phyloP scores from a whole-genome alignment of 345 rosid genomes.

The Eucalyptus paniculata region DNA sequence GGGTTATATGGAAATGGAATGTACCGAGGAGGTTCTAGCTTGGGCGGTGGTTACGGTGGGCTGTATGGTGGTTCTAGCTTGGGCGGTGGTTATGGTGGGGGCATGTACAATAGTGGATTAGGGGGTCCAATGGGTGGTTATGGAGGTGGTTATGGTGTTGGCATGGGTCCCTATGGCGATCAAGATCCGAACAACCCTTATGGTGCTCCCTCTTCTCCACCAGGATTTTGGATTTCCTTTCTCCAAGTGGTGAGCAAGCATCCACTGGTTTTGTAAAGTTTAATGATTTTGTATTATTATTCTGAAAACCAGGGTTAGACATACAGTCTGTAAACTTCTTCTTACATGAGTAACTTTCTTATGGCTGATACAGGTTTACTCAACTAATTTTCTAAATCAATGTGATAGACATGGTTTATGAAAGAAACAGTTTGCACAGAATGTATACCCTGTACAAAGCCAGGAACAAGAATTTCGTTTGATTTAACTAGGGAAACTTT shows the following conservation, averaged over 20 bases:
- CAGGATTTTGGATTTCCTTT: conserved; percentile 97
- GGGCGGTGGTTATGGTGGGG: conserved; percentile 37
- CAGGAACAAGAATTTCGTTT: not conserved
- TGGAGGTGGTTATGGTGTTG: conserved; percentile 97
- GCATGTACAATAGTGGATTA: conserved; percentile 34
- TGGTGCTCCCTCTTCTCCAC: conserved; percentile 85
- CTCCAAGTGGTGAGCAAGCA: conserved; percentile 60
- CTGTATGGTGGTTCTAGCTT: conserved; percentile 48
- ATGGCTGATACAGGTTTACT: not conserved
- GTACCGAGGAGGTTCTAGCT: conserved; percentile 73
- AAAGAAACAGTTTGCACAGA: not conserved
- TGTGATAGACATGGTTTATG: not conserved
- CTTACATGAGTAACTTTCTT: not conserved
- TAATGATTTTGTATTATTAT: not conserved
- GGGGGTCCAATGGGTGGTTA: conserved; percentile 91
- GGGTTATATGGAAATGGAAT: conserved; percentile 69
- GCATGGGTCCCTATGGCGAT: conserved; percentile 76
- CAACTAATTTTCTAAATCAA: not conserved
- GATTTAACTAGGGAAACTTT: not conserved
- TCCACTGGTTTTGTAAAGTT: not conserved
- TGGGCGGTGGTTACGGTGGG: conserved; percentile 67
- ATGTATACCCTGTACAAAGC: not conserved
- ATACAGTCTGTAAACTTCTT: not conserved
- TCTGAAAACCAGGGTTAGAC: not conserved
- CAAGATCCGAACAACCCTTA: conserved; percentile 89